Percentiles rank a stretch among this genome's conserved stretches.
These are phyloP conservation scores for Phytophthora cryptogea DNA, from an alignment of 352 stramenopile genomes.

Conservation along the genomic window DNA sequence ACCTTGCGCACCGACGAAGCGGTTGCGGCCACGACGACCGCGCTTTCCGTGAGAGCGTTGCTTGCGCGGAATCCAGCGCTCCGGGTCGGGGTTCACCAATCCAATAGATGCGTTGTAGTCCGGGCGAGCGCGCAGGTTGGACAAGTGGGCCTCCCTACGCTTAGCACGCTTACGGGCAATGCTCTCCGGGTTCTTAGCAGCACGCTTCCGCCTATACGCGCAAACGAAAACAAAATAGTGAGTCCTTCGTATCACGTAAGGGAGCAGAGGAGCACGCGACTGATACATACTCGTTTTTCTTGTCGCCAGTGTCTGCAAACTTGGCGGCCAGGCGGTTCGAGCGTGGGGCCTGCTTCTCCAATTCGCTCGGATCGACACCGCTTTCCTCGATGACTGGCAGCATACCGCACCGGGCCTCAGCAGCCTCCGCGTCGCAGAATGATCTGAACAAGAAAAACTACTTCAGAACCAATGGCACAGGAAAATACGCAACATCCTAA, in stretches of 20 bases:
- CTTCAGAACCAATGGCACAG: conserved; percentile 16
- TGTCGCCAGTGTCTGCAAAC: conserved; percentile 60
- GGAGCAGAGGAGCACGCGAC: neutral
- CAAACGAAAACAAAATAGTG: conserved; percentile 6
- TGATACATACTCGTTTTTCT: conserved; percentile 78
- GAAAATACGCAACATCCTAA: neutral
- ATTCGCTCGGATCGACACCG: conserved; percentile 55
- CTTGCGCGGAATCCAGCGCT: conserved; percentile 88
- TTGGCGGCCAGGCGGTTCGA: conserved; percentile 70
- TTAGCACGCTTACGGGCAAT: conserved; percentile 79
- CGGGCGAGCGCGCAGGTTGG: conserved; percentile 56
- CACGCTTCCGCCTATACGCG: conserved; percentile 58
- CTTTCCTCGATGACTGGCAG: conserved; percentile 65
- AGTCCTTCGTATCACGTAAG: neutral
- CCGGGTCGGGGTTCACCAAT: conserved; percentile 73
- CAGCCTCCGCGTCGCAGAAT: conserved; percentile 71
- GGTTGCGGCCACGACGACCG: conserved; percentile 75
- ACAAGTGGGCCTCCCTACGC: conserved; percentile 62
- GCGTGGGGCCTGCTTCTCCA: conserved; percentile 64
- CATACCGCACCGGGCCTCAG: conserved; percentile 65
- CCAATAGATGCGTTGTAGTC: conserved; percentile 85
- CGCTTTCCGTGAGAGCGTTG: conserved; percentile 81
- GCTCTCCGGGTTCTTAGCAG: conserved; percentile 71
- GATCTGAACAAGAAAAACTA: conserved; percentile 42
- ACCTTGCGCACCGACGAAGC: conserved; percentile 83